phyloP scores from a whole-genome alignment of 345 rosid species.

The Isatis tinctoria region DNA sequence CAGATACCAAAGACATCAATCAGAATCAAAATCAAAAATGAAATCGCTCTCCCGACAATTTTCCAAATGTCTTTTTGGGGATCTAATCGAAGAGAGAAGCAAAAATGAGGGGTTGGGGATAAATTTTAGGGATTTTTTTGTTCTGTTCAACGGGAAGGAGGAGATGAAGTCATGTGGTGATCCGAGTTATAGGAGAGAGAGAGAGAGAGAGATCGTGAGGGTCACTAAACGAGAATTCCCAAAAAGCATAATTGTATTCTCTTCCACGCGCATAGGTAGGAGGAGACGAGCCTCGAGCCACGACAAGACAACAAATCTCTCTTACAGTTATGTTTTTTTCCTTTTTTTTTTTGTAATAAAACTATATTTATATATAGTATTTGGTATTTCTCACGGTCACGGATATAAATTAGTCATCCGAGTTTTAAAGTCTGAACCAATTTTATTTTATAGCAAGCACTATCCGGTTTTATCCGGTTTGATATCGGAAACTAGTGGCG shows the following conservation, averaged over 20 bases:
- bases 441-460: neutral
- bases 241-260: constrained; percentile 4
- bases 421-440: too few species aligned
- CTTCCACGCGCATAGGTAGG: constrained; percentile 26
- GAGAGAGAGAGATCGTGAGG: constrained; percentile 28
- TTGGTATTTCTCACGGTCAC: neutral
- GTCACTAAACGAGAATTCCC: constrained; percentile 23
- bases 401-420: neutral
- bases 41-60: neutral
- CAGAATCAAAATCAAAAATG: neutral
- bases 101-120: neutral
- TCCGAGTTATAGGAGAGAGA: constrained; percentile 46
- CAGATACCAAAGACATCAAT: constrained; percentile 52
- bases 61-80: neutral
- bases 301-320: constrained; percentile 13
- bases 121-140: constrained; percentile 21
- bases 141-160: constrained; percentile 14
- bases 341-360: too few species aligned
- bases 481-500: neutral
- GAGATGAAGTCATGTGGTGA: constrained; percentile 61
- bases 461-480: neutral
- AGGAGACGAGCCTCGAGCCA: constrained; percentile 22
- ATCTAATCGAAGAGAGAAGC: neutral
- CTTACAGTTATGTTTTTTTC: neutral
- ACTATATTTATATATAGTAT: too few species aligned